These are phyloP conservation scores for Helicostylum pulchrum DNA, from an alignment of 192 early-diverging fungal species.

Conservation along the genomic window DNA sequence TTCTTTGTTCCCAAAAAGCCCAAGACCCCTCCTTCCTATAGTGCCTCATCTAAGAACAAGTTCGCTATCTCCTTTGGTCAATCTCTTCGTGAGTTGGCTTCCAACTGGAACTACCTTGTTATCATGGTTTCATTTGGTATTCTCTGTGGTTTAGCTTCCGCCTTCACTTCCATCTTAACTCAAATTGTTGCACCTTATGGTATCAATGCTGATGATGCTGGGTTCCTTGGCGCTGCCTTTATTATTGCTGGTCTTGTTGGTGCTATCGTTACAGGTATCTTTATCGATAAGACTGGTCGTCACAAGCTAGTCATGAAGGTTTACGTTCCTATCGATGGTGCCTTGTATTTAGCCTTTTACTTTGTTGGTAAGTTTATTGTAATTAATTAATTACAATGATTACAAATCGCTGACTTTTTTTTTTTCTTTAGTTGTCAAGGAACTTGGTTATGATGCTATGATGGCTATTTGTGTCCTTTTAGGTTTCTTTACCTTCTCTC, in stretches of 20 bases:
- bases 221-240: constrained; percentile 54
- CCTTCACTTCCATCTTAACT: constrained; percentile 45
- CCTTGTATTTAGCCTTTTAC: constrained; percentile 42
- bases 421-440: constrained; percentile 7
- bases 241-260: constrained; percentile 59
- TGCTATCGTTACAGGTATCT: constrained; percentile 44
- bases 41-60: constrained; percentile 35
- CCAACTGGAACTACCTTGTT: constrained; percentile 46
- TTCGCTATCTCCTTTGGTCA: constrained; percentile 34
- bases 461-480: constrained; percentile 25
- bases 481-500: constrained; percentile 34
- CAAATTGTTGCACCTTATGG: constrained; percentile 47
- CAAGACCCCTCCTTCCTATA: constrained; percentile 49
- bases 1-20: constrained; percentile 43
- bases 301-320: constrained; percentile 46
- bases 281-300: constrained; percentile 55
- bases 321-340: constrained; percentile 41
- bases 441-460: constrained; percentile 18
- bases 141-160: constrained; percentile 48
- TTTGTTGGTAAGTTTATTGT: constrained; percentile 40
- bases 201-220: constrained; percentile 42
- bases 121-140: constrained; percentile 47
- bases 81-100: constrained; percentile 36
- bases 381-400: too few species aligned
- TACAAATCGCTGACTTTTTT: not conserved